Evolutionary conservation across 176 grass and related monocot species (phyloP).

Genomic region (Avena sativa): DNA sequence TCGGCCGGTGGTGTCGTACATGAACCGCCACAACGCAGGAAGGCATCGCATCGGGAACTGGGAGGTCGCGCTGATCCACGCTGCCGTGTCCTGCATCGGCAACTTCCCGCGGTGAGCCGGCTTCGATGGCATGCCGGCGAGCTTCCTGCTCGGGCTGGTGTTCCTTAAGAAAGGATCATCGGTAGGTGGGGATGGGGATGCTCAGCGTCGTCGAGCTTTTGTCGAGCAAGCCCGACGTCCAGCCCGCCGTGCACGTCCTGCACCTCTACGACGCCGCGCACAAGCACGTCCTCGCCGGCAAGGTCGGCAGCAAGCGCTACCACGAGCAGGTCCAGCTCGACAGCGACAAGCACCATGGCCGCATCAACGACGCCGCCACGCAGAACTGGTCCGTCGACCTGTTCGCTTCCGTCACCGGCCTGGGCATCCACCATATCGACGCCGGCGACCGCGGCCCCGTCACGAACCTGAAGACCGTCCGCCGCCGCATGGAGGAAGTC

Average conservation of each 20-base stretch:
- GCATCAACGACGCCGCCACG: slow-evolving; percentile 23
- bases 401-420: slow-evolving; percentile 46
- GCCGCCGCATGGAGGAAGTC: slow-evolving; percentile 33
- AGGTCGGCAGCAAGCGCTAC: slow-evolving; percentile 17
- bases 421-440: slow-evolving; percentile 46
- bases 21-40: slow-evolving; percentile 54
- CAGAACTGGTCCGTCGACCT: slow-evolving; percentile 47
- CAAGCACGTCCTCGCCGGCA: slow-evolving; percentile 4
- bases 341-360: slow-evolving; percentile 30
- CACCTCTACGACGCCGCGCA: slow-evolving; percentile 34
- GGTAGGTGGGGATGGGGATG: slow-evolving; percentile 8
- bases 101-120: slow-evolving; percentile 22
- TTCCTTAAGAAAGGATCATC: slow-evolving; percentile 4
- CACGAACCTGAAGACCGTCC: slow-evolving; percentile 45
- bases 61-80: slow-evolving; percentile 46
- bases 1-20: slow-evolving; percentile 29
- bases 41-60: slow-evolving; percentile 48
- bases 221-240: slow-evolving; percentile 28
- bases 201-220: slow-evolving; percentile 48
- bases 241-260: slow-evolving; percentile 43
- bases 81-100: slow-evolving; percentile 36
- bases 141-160: slow-evolving; percentile 51
- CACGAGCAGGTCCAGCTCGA: slow-evolving; percentile 33
- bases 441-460: slow-evolving; percentile 34
- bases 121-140: slow-evolving; percentile 49